Percentiles rank a stretch among this genome's conserved stretches.
phyloP scores from a whole-genome alignment of 2,329 filamentous ascomycete species.

The Aureobasidium sp. region DNA sequence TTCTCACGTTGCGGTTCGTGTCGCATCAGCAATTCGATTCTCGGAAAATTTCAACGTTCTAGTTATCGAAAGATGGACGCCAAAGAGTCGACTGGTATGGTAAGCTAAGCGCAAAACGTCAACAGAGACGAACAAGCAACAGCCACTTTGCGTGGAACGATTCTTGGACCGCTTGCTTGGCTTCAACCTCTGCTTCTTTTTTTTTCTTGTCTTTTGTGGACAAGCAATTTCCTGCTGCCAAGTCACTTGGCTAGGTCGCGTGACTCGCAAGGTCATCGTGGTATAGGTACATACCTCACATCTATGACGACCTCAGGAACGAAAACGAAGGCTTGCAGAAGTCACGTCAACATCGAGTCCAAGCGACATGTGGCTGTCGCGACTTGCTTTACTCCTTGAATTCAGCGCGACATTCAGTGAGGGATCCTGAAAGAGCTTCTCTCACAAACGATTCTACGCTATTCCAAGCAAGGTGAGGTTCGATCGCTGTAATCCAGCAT shows the following conservation, averaged over 20 bases:
- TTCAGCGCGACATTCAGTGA: neutral
- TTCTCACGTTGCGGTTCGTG: neutral
- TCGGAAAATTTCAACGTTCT: neutral
- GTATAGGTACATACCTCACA: neutral
- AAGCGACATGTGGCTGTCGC: neutral
- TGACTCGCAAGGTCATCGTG: neutral
- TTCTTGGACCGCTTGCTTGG: neutral
- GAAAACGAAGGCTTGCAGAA: neutral
- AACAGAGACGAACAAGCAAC: neutral
- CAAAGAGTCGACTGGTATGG: neutral
- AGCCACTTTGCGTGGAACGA: neutral
- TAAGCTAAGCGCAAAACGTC: neutral
- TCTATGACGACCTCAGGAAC: neutral
- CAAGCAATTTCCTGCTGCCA: constrained; percentile 4
- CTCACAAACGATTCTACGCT: neutral
- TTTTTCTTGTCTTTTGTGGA: neutral
- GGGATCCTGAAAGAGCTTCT: neutral
- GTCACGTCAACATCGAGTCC: too few species aligned
- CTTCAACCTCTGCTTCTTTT: neutral
- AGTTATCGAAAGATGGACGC: neutral
- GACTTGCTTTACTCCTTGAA: neutral
- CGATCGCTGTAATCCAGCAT: neutral
- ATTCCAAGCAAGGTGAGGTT: neutral
- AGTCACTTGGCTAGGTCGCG: neutral
- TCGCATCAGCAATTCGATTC: neutral